These are phyloP conservation scores for Globisporangium sylvaticum DNA, from an alignment of 352 stramenopile species.

Conservation along the genomic window DNA sequence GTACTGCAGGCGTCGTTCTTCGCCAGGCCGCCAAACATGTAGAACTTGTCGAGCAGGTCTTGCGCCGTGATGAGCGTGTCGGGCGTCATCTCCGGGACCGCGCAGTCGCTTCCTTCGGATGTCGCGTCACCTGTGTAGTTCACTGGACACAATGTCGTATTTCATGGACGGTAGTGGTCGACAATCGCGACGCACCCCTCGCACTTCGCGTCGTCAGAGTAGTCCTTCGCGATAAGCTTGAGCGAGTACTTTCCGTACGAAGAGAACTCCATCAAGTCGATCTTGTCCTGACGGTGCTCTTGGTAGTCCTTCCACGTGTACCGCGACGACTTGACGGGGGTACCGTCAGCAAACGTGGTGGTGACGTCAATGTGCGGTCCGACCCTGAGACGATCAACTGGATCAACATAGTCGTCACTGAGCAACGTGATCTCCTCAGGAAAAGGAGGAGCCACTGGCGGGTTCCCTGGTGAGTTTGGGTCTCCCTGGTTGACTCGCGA, in stretches of 20 bases:
- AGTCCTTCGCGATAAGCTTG: conserved; percentile 48
- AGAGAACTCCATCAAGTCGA: conserved; percentile 40
- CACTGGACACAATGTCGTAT: conserved; percentile 31
- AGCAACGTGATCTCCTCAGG: not conserved
- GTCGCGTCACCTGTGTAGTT: conserved; percentile 31
- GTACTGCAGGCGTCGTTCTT: conserved; percentile 52
- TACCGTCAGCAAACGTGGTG: conserved; percentile 13
- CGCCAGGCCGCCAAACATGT: conserved; percentile 35
- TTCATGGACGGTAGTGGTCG: conserved; percentile 45
- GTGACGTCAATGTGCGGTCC: conserved; percentile 10
- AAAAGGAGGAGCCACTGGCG: not conserved
- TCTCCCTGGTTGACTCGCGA: conserved; percentile 19
- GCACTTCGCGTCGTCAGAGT: conserved; percentile 34
- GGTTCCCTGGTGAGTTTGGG: not conserved
- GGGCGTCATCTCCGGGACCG: conserved; percentile 23
- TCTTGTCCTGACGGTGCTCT: conserved; percentile 21
- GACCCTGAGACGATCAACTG: not conserved
- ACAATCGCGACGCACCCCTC: conserved; percentile 50
- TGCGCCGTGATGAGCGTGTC: conserved; percentile 29
- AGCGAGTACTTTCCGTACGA: conserved; percentile 57
- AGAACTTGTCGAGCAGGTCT: conserved; percentile 26
- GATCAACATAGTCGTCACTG: not conserved
- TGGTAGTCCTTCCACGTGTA: conserved; percentile 62
- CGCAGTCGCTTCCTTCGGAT: not conserved
- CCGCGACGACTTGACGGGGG: conserved; percentile 8